Evolutionary conservation across 805 yeast species (phyloP), one percentile per base, ranked within the genome.

Genomic region (Ogataea sp.): DNA sequence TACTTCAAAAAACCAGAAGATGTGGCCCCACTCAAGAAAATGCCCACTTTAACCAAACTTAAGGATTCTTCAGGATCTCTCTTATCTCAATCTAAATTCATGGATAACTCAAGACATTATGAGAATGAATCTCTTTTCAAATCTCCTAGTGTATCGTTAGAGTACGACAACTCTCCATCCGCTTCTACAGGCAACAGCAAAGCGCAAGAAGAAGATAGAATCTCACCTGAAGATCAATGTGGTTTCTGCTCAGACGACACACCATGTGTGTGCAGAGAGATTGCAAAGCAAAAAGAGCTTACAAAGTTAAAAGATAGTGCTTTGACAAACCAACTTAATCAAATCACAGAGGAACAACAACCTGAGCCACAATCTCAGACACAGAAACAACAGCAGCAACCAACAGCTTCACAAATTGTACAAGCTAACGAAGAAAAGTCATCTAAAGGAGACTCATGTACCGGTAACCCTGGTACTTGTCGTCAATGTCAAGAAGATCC

Each of bases 161-260:
- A 40, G 10, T 31, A 31, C 16, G 37, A 34, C 15, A 14, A n/a
- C 3, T 16, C 27, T 7, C 31, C 21, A 40, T 48, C 40, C 41
- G 20, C 39, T 29, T 10, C 46, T n/a, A 4, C 40, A 18, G 20
- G 23, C 18, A n/a, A 21, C 20, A 31, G 26, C 18, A 15, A 18
- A 13, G 20, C 13, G 6, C 32, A 28, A 25, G 43, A 42, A n/a
- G 53, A 75, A 1, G 73, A 77, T 6, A 67, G 70, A n/a, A 41
- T 49, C 31, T 43, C 56, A 1, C 56, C 60, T 7, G 59, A 58
- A 43, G 94, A 84, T 47, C 77, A 83, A 42, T 90, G 97, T 61
- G 97, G 97, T 0, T 89, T 90, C 59, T 90, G 97, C 55, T 77
- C 95, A 0, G 95, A 85, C 48, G 93, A 80, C 48, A 80, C 95